phyloP scores from a whole-genome alignment of 495 filamentous ascomycete genomes.

The Trichocladium uniseriatum region DNA sequence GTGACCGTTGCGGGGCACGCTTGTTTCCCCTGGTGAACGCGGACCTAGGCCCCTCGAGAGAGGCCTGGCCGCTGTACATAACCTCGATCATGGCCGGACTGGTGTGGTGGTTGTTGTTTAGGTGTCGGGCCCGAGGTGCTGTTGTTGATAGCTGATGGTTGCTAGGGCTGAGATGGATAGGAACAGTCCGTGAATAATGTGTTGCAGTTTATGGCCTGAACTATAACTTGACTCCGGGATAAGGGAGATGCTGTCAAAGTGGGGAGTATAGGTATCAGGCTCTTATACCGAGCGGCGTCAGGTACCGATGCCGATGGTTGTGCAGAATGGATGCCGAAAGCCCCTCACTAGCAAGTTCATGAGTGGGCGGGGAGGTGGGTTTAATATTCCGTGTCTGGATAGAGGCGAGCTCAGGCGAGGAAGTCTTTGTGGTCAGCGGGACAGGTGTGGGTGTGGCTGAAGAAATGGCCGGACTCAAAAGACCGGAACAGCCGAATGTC shows the following conservation, averaged over 20 bases:
- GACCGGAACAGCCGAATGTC: not conserved
- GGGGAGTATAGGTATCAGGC: constrained; percentile 1
- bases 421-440: not conserved
- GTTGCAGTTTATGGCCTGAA: no score
- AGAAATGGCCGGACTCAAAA: not conserved
- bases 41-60: constrained; percentile 8
- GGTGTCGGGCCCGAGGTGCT: not conserved
- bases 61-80: constrained; percentile 11
- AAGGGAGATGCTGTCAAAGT: no score
- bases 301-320: constrained; percentile 22
- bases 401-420: not conserved
- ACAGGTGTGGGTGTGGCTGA: not conserved
- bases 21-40: constrained; percentile 18
- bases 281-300: constrained; percentile 14
- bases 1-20: constrained; percentile 24
- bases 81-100: constrained; percentile 22
- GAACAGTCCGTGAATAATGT: no score
- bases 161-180: no score
- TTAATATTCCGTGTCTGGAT: constrained; percentile 1
- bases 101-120: not conserved
- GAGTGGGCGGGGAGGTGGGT: constrained; percentile 8
- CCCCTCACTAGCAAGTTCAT: constrained; percentile 35
- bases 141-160: not conserved
- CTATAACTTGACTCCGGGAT: no score
- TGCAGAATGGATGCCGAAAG: constrained; percentile 6